A percentile compares a stretch with the other conserved stretches of the same genome.
Evolutionary conservation across 495 filamentous ascomycete genomes (phyloP).

Genomic region (Neurospora cerealis): DNA sequence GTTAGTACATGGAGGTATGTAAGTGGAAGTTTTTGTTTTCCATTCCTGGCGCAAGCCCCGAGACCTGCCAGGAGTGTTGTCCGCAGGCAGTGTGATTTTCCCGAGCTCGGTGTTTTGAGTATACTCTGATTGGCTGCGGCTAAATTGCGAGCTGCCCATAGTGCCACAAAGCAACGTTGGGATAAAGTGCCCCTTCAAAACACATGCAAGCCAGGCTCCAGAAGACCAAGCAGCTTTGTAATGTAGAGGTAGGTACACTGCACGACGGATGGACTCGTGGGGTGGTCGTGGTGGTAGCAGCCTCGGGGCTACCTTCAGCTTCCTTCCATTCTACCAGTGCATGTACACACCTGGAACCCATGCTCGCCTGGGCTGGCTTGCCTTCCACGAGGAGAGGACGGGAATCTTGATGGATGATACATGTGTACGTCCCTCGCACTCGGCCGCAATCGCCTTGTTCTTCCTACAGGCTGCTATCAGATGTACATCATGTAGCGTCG

Average conservation of each 20-base stretch:
- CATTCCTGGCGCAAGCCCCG: background rate
- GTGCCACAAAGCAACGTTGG: slow-evolving; percentile 11
- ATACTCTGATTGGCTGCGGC: slow-evolving; percentile 24
- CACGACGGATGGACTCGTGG: background rate
- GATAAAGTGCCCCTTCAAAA: slow-evolving; percentile 1
- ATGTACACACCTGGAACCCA: background rate
- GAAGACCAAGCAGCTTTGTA: background rate
- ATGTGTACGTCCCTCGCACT: background rate
- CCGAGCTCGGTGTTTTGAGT: slow-evolving; percentile 20
- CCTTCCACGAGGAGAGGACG: background rate
- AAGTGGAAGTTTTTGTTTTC: background rate
- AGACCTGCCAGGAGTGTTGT: background rate
- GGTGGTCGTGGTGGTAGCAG: background rate
- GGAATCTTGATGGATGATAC: background rate
- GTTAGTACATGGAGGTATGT: background rate
- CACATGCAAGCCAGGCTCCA: background rate
- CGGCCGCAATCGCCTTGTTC: background rate
- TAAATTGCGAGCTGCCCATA: slow-evolving; percentile 26
- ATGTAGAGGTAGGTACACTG: background rate
- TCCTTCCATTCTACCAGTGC: background rate
- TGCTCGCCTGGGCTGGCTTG: background rate
- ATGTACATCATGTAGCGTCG: background rate
- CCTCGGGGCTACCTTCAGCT: background rate
- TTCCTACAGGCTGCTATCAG: background rate
- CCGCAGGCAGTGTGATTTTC: slow-evolving; percentile 1